Evolutionary conservation across 2,329 filamentous ascomycete species (phyloP), one percentile per base, ranked within the genome.

Genomic region (Didymella pinodella): DNA sequence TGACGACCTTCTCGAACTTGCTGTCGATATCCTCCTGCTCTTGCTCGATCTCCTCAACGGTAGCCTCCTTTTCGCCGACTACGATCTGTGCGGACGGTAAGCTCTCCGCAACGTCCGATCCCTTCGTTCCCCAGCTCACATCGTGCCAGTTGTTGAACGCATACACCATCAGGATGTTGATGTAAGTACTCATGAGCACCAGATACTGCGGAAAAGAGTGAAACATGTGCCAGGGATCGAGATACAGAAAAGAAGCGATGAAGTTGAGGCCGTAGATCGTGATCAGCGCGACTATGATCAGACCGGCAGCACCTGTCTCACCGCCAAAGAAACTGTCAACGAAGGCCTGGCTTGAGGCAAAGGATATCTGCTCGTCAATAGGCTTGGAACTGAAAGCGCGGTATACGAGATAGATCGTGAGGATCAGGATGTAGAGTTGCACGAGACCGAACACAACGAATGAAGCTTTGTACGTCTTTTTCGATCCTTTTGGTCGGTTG

Each of bases 111-210:
- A 95, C 95, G 81, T 97, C 94, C 4, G 93, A 91, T 71, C 94
- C 93, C 84, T 97, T 97, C 81, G 94, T 97, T 85, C 94, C 94
- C 94, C 94, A 98, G 10, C 93, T 97, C 49, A 98, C 94, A 82
- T 98, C 94, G 80, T 98, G 94, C 94, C 93, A 97, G 83, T 98
- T 97, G 88, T 93, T 95, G 86, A 97, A 97, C 58, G 94, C 92
- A 80, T 97, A 97, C 50, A 98, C 92, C 86, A 96, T 97, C 72
- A 98, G 88, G 69, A 98, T 94, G 84, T 97, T 98, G 87, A 96
- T 93, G 82, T 97, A 97, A 14, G 92, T 95, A 16, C 93, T 96
- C 85, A 94, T 93, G 73, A 96, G 86, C 57, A 96, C 81, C 69
- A 97, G 83, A 78, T 97, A 97, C 74, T 90, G 87, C n/a, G 90